Conservation (phyloP, 148 eudicot species). For the Rhododendron williamsianum region DNA sequence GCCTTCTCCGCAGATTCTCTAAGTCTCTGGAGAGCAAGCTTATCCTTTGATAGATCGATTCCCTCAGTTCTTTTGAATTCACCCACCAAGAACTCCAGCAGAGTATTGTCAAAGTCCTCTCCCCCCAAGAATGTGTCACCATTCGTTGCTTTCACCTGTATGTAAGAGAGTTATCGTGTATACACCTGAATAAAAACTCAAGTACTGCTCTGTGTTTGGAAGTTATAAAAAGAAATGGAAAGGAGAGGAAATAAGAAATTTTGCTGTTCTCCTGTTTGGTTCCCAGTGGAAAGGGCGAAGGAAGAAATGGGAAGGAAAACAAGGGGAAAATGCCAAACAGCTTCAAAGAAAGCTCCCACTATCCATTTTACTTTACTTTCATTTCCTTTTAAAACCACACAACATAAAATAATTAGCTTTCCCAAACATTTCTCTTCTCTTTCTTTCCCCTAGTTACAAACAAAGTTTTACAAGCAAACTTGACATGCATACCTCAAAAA, state of each 20-base stretch:
- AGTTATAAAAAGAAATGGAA: not conserved
- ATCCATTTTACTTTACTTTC: not conserved
- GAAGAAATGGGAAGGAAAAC: not conserved
- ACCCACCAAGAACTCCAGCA: slow-evolving; percentile 68
- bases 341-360: not conserved
- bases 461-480: not conserved
- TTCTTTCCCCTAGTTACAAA: not conserved
- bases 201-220: not conserved
- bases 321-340: not conserved
- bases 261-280: not conserved
- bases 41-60: slow-evolving; percentile 64
- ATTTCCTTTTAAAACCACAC: not conserved
- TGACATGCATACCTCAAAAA: slow-evolving; percentile 66
- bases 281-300: not conserved
- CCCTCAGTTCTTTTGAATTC: slow-evolving; percentile 79
- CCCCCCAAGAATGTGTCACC: slow-evolving; percentile 99
- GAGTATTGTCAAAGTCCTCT: slow-evolving; percentile 86
- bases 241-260: not conserved
- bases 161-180: not conserved
- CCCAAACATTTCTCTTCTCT: not conserved
- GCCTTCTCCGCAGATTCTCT: slow-evolving; percentile 97
- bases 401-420: not conserved
- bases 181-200: not conserved
- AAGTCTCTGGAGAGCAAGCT: slow-evolving; percentile 86
- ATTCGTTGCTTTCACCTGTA: slow-evolving; percentile 95